phyloP scores from a whole-genome alignment of 495 filamentous ascomycete species.

The Bacidia rubella region DNA sequence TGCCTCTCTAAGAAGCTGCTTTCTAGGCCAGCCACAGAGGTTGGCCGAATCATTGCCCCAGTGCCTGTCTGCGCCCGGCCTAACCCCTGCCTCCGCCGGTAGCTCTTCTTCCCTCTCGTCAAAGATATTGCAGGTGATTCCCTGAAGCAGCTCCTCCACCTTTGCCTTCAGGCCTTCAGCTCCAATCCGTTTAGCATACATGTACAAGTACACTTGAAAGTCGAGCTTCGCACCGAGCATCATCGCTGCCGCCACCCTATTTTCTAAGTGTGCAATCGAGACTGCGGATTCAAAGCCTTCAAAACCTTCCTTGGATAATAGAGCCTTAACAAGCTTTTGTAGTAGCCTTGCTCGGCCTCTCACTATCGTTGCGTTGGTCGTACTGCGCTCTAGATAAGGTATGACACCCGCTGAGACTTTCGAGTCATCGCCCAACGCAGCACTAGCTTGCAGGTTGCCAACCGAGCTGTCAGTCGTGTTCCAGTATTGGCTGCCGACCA shows the following conservation, averaged over 20 bases:
- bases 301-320: conserved; percentile 76
- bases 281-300: conserved; percentile 84
- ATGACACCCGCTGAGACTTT: conserved; percentile 85
- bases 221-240: conserved; percentile 78
- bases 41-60: conserved; percentile 36
- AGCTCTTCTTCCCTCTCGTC: conserved; percentile 23
- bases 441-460: conserved; percentile 60
- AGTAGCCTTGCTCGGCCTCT: conserved; percentile 81
- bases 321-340: conserved; percentile 73
- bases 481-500: conserved; percentile 95
- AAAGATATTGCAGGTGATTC: conserved; percentile 54
- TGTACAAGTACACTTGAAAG: conserved; percentile 78
- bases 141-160: conserved; percentile 79
- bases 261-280: conserved; percentile 90
- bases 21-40: conserved; percentile 79
- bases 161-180: conserved; percentile 76
- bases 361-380: conserved; percentile 81
- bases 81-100: conserved; percentile 29
- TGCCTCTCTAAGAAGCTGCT: conserved; percentile 74
- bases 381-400: conserved; percentile 82
- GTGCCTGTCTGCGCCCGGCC: conserved; percentile 28
- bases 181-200: conserved; percentile 92
- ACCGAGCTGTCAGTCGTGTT: conserved; percentile 82
- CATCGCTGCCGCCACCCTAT: conserved; percentile 78
- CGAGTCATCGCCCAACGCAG: conserved; percentile 38